Conservation (phyloP, 257 asterid species). For the Solanum tacnaense region DNA sequence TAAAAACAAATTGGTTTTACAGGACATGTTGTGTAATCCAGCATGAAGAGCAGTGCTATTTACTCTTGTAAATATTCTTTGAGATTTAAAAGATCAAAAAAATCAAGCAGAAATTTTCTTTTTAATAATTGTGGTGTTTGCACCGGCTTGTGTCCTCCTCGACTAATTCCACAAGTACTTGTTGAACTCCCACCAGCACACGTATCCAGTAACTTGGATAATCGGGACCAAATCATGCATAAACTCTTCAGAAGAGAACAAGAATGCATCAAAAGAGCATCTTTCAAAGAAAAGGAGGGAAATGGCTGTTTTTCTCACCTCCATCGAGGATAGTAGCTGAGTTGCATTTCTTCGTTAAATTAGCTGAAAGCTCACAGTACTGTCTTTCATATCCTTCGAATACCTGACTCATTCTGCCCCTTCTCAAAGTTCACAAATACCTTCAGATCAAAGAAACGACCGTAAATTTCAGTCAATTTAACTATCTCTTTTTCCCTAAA, state of each 20-base stretch:
- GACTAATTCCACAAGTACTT: neutral
- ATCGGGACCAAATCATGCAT: neutral
- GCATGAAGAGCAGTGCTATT: neutral
- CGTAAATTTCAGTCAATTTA: neutral
- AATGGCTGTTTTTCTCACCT: slow-evolving; percentile 25
- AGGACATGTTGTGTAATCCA: neutral
- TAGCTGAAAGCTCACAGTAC: slow-evolving; percentile 75
- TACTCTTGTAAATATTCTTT: neutral
- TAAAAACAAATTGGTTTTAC: neutral
- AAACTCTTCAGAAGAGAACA: neutral
- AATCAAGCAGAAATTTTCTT: neutral
- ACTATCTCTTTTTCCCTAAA: neutral
- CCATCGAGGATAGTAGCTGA: slow-evolving; percentile 54
- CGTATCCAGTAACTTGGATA: neutral
- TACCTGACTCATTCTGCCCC: slow-evolving; percentile 50
- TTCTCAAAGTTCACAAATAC: neutral
- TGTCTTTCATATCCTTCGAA: slow-evolving; percentile 81
- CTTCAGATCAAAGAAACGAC: slow-evolving; percentile 13
- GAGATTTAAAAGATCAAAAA: neutral
- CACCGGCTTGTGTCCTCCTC: neutral
- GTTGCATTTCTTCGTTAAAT: slow-evolving; percentile 44
- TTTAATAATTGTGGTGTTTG: neutral
- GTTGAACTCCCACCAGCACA: neutral
- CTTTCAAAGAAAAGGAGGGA: neutral
- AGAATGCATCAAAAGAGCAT: neutral